Conservation (phyloP, 2,329 filamentous ascomycete genomes). For the Fusarium coicis region DNA sequence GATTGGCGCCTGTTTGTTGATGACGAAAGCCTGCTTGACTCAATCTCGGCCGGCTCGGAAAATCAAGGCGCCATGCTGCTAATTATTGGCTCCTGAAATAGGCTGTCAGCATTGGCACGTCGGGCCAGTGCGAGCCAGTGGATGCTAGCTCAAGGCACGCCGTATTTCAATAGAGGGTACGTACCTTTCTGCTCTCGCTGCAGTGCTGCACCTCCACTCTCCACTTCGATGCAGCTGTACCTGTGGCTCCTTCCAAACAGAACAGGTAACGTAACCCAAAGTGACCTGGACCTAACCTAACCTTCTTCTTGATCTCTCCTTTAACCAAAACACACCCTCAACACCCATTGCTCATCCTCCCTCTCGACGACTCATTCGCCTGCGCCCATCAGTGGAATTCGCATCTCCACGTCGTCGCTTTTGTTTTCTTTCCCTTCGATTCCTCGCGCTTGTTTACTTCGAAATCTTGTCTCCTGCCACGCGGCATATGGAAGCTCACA, state of each 20-base stretch:
- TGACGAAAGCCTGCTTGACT: conserved; percentile 26
- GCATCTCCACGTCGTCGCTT: conserved; percentile 33
- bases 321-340: conserved; percentile 42
- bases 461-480: conserved; percentile 41
- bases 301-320: conserved; percentile 37
- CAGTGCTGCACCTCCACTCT: conserved; percentile 23
- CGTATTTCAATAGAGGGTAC: conserved; percentile 2
- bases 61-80: conserved; percentile 2
- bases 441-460: conserved; percentile 34
- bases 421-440: conserved; percentile 27
- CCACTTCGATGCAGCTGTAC: neutral
- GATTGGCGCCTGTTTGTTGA: conserved; percentile 16
- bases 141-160: conserved; percentile 13
- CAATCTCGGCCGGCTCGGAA: conserved; percentile 36
- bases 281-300: conserved; percentile 33
- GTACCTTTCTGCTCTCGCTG: conserved; percentile 5
- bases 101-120: conserved; percentile 23
- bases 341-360: conserved; percentile 35
- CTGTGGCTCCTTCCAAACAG: conserved; percentile 43
- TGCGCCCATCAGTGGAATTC: conserved; percentile 43
- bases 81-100: conserved; percentile 21
- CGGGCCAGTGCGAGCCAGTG: conserved; percentile 2
- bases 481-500: conserved; percentile 54
- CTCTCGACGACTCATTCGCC: conserved; percentile 39
- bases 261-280: conserved; percentile 50